Base-by-base conservation (phyloP, 768 basidiomycete genomes). In the Leccinum disarticulatum region DNA sequence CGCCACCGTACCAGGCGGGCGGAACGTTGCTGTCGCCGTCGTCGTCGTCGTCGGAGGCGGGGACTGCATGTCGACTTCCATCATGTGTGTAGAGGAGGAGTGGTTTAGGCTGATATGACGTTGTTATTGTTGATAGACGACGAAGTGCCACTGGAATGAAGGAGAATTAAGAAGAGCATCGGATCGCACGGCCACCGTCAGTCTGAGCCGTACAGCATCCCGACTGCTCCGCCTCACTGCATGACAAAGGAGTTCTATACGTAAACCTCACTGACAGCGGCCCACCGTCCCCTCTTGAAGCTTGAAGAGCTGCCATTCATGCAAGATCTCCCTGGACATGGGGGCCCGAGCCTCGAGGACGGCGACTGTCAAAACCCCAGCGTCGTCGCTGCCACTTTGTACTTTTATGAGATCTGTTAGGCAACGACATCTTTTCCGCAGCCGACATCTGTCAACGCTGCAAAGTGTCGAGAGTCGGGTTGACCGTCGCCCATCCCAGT, bases 41-140 rank as follows among this genome's bases (percentile, higher is more conserved):
- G 43, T 19, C 14, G 43, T 19, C 14, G 43, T 43, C 5, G 43
- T 19, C 11, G 71, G 33, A 11, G 73, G 69, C 31, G 78, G 73
- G 17, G 81, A 76, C 36, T 81, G 80, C 72, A 82, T 79, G 74
- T 85, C 82, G 57, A 86, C 68, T 65, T 87, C 83, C 83, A 88
- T 85, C 63, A 74, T 74, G 57, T 14, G 57, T 27, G 38, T 10
- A 22, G 30, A 41, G 8, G 13, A 50, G n/a, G 11, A 15, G 17
- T 17, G 46, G 36, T 35, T 59, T 13, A 14, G 6, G 19, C 6
- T 19, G 22, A 22, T 41, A 36, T 38, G 15, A 17, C 0, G 36
- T 38, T 38, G 15, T 15, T n/a, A 5, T 41, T n/a, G 9, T 10
- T 8, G 9, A 15, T 41, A 41, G 17, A n/a, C 38, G 38, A 41